These are phyloP conservation scores for Zygoascus biomembranicola DNA, from an alignment of 805 yeast genomes.

Conservation along the genomic window DNA sequence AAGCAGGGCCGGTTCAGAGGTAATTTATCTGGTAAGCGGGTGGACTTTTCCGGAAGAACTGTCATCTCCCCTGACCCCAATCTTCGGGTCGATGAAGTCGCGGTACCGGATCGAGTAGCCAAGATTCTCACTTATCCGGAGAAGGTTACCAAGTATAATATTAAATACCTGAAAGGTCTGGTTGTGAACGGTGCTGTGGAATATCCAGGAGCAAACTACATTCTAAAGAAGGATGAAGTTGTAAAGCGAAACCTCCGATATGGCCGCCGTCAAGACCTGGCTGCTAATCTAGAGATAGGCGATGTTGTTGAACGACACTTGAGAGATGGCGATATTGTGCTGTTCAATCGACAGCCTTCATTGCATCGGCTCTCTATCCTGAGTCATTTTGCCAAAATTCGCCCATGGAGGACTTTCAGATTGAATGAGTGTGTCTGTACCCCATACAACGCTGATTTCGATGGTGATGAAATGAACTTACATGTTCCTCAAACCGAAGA, in stretches of 20 bases:
- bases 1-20: slow-evolving; percentile 99
- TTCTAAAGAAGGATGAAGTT: slow-evolving; percentile 72
- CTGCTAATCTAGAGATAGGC: slow-evolving; percentile 71
- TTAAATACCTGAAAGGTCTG: slow-evolving; percentile 63
- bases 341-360: slow-evolving; percentile 97
- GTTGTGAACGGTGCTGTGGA: slow-evolving; percentile 76
- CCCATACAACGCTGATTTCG: slow-evolving; percentile 98
- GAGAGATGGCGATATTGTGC: slow-evolving; percentile 93
- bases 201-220: slow-evolving; percentile 96
- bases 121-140: slow-evolving; percentile 95
- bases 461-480: slow-evolving; percentile 98
- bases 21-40: slow-evolving; percentile 95
- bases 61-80: slow-evolving; percentile 99
- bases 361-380: slow-evolving; percentile 88
- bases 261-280: slow-evolving; percentile 75
- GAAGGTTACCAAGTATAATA: slow-evolving; percentile 81
- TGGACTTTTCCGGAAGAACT: slow-evolving; percentile 95
- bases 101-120: slow-evolving; percentile 96
- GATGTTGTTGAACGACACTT: slow-evolving; percentile 94
- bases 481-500: slow-evolving; percentile 99
- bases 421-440: slow-evolving; percentile 98
- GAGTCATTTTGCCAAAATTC: slow-evolving; percentile 89
- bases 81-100: slow-evolving; percentile 89
- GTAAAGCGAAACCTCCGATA: slow-evolving; percentile 82
- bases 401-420: slow-evolving; percentile 98